A percentile compares a stretch with the other conserved stretches of the same genome.
Conservation (phyloP, 495 filamentous ascomycete genomes). For the Endocarpon pusillum region DNA sequence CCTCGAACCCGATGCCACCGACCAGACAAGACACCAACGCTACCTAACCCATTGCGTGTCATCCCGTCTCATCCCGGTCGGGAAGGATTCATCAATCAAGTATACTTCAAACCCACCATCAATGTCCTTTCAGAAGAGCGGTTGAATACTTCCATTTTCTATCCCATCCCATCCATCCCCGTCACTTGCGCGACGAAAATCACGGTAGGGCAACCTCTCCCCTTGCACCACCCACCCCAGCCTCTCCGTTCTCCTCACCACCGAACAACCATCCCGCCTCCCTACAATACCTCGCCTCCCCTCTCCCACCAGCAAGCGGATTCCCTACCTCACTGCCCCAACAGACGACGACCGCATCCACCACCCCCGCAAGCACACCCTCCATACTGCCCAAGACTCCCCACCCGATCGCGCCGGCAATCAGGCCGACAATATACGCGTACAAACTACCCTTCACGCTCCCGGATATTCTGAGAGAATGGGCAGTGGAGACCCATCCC, state of each 20-base stretch:
- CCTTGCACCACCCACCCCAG: neutral
- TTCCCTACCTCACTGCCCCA: slow-evolving; percentile 76
- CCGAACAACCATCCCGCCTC: slow-evolving; percentile 75
- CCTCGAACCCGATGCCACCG: too few species aligned
- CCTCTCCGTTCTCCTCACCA: slow-evolving; percentile 18
- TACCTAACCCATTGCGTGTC: too few species aligned
- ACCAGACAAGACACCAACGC: too few species aligned
- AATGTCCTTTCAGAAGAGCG: too few species aligned
- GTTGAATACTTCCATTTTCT: too few species aligned
- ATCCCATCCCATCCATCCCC: too few species aligned
- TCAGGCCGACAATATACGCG: slow-evolving; percentile 82
- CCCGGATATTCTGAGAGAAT: slow-evolving; percentile 41
- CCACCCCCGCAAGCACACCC: slow-evolving; percentile 74
- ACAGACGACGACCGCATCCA: slow-evolving; percentile 84
- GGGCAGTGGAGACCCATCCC: slow-evolving; percentile 91
- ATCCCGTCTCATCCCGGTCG: too few species aligned
- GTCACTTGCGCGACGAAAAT: too few species aligned
- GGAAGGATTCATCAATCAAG: too few species aligned
- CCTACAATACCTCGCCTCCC: slow-evolving; percentile 65
- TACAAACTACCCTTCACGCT: slow-evolving; percentile 69
- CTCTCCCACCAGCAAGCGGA: slow-evolving; percentile 36
- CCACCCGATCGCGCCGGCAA: slow-evolving; percentile 90
- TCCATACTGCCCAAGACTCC: slow-evolving; percentile 90
- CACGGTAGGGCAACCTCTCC: too few species aligned
- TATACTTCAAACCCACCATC: too few species aligned